These are phyloP conservation scores for Candida yuanshanica DNA, from an alignment of 805 yeast genomes.

Conservation along the genomic window DNA sequence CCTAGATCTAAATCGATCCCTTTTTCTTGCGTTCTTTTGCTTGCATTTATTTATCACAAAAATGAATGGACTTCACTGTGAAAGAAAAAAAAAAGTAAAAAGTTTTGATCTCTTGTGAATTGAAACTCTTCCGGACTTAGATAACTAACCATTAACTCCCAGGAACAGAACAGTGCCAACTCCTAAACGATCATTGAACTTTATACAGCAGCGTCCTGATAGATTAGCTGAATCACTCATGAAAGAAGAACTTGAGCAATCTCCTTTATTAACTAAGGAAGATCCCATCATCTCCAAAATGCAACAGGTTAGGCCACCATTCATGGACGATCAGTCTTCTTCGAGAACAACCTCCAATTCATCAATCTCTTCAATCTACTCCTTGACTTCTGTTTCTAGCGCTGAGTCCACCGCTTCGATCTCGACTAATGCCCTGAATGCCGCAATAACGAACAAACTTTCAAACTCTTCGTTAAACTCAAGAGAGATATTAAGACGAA, in stretches of 20 bases:
- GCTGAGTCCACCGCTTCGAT: conserved; percentile 11
- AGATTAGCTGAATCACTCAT: not conserved
- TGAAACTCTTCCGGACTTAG: not conserved
- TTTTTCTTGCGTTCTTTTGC: not conserved
- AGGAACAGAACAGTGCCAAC: conserved; percentile 8
- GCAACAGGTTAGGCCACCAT: conserved; percentile 8
- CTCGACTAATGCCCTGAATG: conserved; percentile 4
- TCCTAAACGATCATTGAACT: conserved; percentile 15
- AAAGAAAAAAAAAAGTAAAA: not conserved
- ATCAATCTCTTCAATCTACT: conserved; percentile 18
- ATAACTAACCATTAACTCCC: conserved; percentile 1
- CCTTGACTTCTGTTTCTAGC: conserved; percentile 21
- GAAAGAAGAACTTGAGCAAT: conserved; percentile 1
- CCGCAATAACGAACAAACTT: not conserved
- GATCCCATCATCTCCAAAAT: conserved; percentile 2
- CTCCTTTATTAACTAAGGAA: conserved; percentile 5
- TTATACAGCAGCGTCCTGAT: conserved; percentile 6
- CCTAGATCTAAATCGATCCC: not conserved
- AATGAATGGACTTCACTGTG: not conserved
- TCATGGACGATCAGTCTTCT: conserved; percentile 5
- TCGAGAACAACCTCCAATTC: conserved; percentile 17
- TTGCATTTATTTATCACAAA: conserved; percentile 4
- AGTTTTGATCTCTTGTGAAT: not conserved
- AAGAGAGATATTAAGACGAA: conserved; percentile 17
- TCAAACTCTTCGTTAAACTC: conserved; percentile 1